Conservation (phyloP, 306 rosid species). For the Cicer judaicum region DNA sequence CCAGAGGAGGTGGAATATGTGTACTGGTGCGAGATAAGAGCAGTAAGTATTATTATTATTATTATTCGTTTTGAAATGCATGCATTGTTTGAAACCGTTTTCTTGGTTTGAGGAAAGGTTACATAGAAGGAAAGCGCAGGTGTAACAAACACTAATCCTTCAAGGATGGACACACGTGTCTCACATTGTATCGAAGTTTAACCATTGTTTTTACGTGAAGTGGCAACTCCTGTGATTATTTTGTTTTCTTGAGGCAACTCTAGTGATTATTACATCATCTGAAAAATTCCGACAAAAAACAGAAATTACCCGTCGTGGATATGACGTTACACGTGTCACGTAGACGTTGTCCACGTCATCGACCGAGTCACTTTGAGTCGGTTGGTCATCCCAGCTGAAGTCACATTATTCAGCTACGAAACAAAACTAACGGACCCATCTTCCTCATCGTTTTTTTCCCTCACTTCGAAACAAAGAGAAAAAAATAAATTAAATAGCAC, state of each 20-base stretch:
- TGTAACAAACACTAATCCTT: constrained; percentile 22
- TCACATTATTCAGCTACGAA: constrained; percentile 29
- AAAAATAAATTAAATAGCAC: too few relatives aligned
- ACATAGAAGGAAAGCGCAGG: not conserved
- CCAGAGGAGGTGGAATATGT: too few relatives aligned
- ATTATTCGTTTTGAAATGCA: too few relatives aligned
- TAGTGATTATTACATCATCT: not conserved
- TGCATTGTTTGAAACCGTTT: too few relatives aligned
- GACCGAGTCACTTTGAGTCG: constrained; percentile 46
- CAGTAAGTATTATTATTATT: too few relatives aligned
- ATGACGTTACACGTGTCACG: constrained; percentile 38
- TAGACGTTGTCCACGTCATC: constrained; percentile 33
- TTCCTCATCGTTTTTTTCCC: constrained; percentile 17
- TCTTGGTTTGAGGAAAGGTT: too few relatives aligned
- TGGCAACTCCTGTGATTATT: not conserved
- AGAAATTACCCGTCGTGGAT: constrained; percentile 36
- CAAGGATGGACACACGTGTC: constrained; percentile 38
- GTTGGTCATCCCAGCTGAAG: constrained; percentile 44
- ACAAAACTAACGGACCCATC: constrained; percentile 44
- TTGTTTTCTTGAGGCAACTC: too few relatives aligned
- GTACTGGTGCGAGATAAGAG: too few relatives aligned
- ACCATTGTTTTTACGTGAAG: not conserved
- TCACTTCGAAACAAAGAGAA: constrained; percentile 2
- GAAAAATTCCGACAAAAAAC: constrained; percentile 10
- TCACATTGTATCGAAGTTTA: constrained; percentile 18